Evolutionary conservation across 2,329 filamentous ascomycete genomes (phyloP), one percentile per base, ranked within the genome.

Genomic region (Talaromyces sp.): DNA sequence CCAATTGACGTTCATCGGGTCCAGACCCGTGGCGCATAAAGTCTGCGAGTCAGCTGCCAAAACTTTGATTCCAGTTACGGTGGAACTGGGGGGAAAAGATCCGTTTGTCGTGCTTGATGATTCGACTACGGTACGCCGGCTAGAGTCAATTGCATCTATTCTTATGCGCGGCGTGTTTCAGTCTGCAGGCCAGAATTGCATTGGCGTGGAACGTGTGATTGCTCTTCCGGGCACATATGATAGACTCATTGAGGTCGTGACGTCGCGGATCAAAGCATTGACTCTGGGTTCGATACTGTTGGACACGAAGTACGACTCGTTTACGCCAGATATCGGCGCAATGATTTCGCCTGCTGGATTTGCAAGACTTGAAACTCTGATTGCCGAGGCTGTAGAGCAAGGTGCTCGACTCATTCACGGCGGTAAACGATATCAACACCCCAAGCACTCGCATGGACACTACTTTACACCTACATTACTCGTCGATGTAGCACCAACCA

Each of bases 1-100:
- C 50, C 95, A 99, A 77, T 84, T 99, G 69, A 98, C 95, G 19
- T 99, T 99, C 79, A 98, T 99, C 76, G 95, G 95, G 68, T 97
- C 92, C 59, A 87, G 90, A 58, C 85, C 89, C 1, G 90, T 98
- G 11, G 95, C 93, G 19, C 91, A 95, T 77, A 87, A 92, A 71
- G 95, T 99, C 48, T 93, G 92, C 69, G 88, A 88, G 66, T 93
- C 90, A 3, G 93, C 95, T 13, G 91, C 95, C 33, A 93, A 90
- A 77, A 84, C 87, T 19, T 84, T 99, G n/a, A 97, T 87, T 3
- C 94, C 94, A 5, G 86, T 97, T 2, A 90, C 93, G 48, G 90
- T 96, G 24, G 95, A 99, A 79, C 85, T 99, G 0, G 95, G 95
- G 62, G 95, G 95, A 57, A 99, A 99, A 76, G 95, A 99, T 75